These are phyloP conservation scores for Combretum micranthum DNA, from an alignment of 345 rosid genomes.

Conservation along the genomic window DNA sequence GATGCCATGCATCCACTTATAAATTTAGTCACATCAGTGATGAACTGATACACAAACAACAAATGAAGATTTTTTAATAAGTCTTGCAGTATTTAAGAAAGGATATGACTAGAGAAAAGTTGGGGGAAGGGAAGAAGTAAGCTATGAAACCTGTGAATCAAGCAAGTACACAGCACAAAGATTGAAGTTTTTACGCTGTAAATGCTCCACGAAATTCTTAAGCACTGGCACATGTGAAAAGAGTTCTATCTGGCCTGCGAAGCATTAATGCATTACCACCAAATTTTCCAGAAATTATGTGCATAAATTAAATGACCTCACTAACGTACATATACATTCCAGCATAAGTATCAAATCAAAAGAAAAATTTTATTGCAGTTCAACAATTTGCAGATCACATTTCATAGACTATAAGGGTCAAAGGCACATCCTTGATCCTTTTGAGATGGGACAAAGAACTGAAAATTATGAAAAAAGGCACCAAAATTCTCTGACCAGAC, in stretches of 20 bases:
- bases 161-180: slow-evolving; percentile 82
- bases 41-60: slow-evolving; percentile 42
- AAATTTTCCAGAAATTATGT: neutral
- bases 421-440: too few relatives aligned
- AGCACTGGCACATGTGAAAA: slow-evolving; percentile 90
- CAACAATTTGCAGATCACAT: too few relatives aligned
- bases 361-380: too few relatives aligned
- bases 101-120: slow-evolving; percentile 1
- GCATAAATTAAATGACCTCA: neutral
- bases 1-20: slow-evolving; percentile 96
- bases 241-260: slow-evolving; percentile 80
- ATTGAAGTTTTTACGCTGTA: slow-evolving; percentile 70
- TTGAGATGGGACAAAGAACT: too few relatives aligned
- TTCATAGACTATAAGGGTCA: too few relatives aligned
- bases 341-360: too few relatives aligned
- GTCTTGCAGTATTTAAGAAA: neutral
- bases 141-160: slow-evolving; percentile 72
- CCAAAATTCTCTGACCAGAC: too few relatives aligned
- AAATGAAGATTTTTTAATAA: neutral
- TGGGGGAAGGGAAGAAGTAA: neutral
- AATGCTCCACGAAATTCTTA: slow-evolving; percentile 82
- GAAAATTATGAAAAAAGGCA: too few relatives aligned
- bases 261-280: neutral
- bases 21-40: slow-evolving; percentile 84
- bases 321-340: neutral